A percentile compares a stretch with the other conserved stretches of the same genome.
Evolutionary conservation across 805 yeast genomes (phyloP).

Genomic region (Zygosaccharomyces rouxii): DNA sequence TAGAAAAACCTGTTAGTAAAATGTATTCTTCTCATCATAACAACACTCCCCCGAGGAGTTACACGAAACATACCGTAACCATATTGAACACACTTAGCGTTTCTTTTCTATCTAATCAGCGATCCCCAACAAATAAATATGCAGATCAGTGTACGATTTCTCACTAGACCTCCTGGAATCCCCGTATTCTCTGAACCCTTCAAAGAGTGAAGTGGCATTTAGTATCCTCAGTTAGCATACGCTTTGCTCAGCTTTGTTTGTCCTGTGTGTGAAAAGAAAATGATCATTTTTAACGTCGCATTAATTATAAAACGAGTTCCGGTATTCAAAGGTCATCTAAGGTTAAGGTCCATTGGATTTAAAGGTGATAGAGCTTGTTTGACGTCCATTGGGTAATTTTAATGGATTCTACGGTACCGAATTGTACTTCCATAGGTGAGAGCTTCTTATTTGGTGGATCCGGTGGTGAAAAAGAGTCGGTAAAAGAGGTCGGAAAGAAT

Average conservation of each 20-base stretch:
- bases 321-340: neutral
- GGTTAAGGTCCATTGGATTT: neutral
- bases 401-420: neutral
- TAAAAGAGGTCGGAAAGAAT: neutral
- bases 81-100: neutral
- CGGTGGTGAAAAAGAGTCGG: neutral
- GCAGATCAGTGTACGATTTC: neutral
- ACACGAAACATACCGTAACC: slow-evolving; percentile 5
- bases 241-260: neutral
- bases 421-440: neutral
- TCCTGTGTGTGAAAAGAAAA: neutral
- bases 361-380: neutral
- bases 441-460: slow-evolving; percentile 1
- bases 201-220: slow-evolving; percentile 1
- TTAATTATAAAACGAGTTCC: neutral
- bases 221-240: neutral
- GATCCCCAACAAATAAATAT: neutral
- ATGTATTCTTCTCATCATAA: neutral
- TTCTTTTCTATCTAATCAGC: neutral
- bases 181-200: neutral
- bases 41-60: neutral
- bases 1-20: slow-evolving; percentile 9
- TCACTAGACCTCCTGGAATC: neutral
- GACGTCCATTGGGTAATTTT: neutral
- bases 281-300: slow-evolving; percentile 1